Evolutionary conservation across 768 basidiomycete species (phyloP).

Genomic region (Leccinum ochraceum): DNA sequence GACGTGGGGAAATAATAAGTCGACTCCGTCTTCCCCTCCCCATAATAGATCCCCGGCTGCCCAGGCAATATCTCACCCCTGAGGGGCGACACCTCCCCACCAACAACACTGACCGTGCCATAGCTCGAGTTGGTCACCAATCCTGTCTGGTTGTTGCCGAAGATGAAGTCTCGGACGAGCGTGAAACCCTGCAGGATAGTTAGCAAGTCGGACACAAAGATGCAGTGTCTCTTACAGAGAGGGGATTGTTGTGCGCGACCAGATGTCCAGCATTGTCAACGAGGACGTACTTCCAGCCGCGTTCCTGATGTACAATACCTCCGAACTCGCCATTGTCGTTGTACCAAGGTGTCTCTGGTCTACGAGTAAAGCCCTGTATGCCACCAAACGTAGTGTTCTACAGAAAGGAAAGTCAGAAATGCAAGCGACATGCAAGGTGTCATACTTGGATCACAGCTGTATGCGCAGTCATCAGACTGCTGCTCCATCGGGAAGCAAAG

Average conservation of each 20-base stretch:
- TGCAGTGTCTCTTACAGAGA: conserved; percentile 39
- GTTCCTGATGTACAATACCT: conserved; percentile 75
- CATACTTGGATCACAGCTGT: no score
- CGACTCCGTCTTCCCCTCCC: conserved; percentile 45
- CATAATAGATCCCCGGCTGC: conserved; percentile 55
- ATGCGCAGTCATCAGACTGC: no score
- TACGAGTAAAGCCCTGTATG: conserved; percentile 69
- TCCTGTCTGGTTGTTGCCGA: conserved; percentile 62
- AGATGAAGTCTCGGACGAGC: conserved; percentile 63
- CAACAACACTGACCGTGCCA: conserved; percentile 36
- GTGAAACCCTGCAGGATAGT: conserved; percentile 48
- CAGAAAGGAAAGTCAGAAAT: neutral
- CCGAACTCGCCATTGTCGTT: conserved; percentile 56
- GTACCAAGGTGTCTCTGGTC: conserved; percentile 66
- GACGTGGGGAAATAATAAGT: conserved; percentile 55
- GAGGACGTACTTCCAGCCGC: conserved; percentile 52
- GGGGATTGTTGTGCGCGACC: conserved; percentile 35
- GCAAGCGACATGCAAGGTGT: neutral
- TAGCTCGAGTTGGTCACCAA: conserved; percentile 32
- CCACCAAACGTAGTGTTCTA: conserved; percentile 84
- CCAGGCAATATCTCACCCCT: conserved; percentile 52
- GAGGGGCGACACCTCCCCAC: conserved; percentile 51
- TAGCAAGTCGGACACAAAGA: neutral
- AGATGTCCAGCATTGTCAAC: conserved; percentile 41
- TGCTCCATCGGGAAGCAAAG: neutral